Evolutionary conservation across 306 rosid genomes (phyloP).

Genomic region (Hippophae tibetana): DNA sequence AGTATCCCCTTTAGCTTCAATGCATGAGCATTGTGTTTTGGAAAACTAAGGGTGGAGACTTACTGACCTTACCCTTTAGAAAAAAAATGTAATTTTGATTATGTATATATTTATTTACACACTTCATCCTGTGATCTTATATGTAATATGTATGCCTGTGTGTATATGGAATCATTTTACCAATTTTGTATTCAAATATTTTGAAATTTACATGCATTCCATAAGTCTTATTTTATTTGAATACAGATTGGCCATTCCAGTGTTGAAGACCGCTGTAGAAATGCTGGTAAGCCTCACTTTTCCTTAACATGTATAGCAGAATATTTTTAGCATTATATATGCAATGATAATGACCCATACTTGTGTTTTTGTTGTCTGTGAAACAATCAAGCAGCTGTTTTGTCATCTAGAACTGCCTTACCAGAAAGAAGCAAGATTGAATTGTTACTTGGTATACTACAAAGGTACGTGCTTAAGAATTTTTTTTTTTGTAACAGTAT

Average conservation of each 20-base stretch:
- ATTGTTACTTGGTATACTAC: slow-evolving; percentile 6
- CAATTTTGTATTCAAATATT: background rate
- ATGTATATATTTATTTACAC: background rate
- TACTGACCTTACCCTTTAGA: background rate
- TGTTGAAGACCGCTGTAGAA: slow-evolving; percentile 1
- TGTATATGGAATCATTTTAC: background rate
- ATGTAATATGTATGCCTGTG: background rate
- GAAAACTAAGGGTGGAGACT: background rate
- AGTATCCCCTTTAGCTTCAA: background rate
- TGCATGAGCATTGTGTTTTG: background rate
- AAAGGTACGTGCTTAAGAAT: slow-evolving; percentile 8
- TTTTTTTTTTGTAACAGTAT: background rate
- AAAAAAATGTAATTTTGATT: background rate
- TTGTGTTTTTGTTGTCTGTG: background rate
- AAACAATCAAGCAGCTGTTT: slow-evolving; percentile 6
- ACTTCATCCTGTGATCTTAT: background rate
- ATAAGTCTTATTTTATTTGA: background rate
- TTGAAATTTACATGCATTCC: background rate
- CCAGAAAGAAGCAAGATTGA: slow-evolving; percentile 11
- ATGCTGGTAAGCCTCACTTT: background rate
- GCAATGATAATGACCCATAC: background rate
- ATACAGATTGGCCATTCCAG: slow-evolving; percentile 3
- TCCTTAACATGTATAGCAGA: background rate
- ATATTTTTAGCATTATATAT: background rate
- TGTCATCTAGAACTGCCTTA: background rate